Conservation (phyloP, 2,329 filamentous ascomycete genomes). For the Fusarium oxysporum region DNA sequence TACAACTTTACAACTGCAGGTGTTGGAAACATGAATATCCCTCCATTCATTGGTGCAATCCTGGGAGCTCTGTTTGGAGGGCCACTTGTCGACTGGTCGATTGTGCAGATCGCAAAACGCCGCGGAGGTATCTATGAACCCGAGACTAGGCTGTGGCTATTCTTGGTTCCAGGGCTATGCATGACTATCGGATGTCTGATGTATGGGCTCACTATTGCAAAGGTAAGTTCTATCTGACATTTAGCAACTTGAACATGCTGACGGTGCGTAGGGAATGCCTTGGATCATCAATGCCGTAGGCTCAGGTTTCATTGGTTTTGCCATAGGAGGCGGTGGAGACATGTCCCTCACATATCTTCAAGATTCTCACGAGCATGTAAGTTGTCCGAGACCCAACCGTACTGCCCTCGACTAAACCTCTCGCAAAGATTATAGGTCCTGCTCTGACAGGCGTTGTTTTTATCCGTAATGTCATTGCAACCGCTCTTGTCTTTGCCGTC, state of each 20-base stretch:
- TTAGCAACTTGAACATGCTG: fast-evolving
- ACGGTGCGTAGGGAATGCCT: constrained; percentile 21
- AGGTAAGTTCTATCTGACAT: background rate
- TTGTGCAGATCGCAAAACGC: constrained; percentile 28
- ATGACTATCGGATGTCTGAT: constrained; percentile 35
- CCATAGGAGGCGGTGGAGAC: constrained; percentile 32
- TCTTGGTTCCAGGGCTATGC: constrained; percentile 19
- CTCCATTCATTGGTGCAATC: constrained; percentile 24
- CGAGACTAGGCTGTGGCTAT: constrained; percentile 34
- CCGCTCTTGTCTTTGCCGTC: constrained; percentile 19
- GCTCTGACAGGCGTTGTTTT: constrained; percentile 34
- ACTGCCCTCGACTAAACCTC: background rate
- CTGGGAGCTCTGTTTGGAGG: constrained; percentile 29
- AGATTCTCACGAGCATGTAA: constrained; percentile 34
- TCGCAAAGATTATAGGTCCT: constrained; percentile 19
- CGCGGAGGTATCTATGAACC: constrained; percentile 34
- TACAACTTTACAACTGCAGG: constrained; percentile 32
- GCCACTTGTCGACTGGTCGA: constrained; percentile 17
- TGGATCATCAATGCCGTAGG: constrained; percentile 37
- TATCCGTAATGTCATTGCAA: constrained; percentile 32
- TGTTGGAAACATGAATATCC: constrained; percentile 38
- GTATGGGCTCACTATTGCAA: constrained; percentile 34
- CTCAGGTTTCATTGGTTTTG: constrained; percentile 32
- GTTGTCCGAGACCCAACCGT: fast-evolving
- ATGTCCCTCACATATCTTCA: constrained; percentile 35